phyloP scores from a whole-genome alignment of 192 early-diverging fungal genomes.

The Linnemannia exigua region DNA sequence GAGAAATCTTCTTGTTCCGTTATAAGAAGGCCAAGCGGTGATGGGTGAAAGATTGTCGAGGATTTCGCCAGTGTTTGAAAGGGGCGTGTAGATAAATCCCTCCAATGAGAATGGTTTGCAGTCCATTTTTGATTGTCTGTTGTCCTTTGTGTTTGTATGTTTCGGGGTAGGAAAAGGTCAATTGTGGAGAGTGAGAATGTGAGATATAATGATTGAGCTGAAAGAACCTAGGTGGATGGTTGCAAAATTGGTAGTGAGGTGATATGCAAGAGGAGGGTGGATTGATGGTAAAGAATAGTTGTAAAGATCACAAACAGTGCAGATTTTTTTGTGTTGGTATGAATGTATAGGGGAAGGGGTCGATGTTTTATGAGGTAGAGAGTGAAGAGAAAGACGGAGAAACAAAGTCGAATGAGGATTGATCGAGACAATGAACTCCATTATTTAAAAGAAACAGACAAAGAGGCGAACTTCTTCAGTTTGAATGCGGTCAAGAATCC shows the following conservation, averaged over 20 bases:
- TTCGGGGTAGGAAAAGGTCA: neutral
- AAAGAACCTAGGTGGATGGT: no score
- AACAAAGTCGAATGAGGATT: no score
- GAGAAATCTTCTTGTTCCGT: neutral
- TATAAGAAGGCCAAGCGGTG: constrained; percentile 25
- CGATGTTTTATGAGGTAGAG: no score
- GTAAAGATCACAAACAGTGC: neutral
- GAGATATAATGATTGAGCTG: neutral
- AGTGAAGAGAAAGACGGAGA: no score
- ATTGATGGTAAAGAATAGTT: neutral
- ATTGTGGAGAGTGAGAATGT: neutral
- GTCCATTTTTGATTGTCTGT: constrained; percentile 27
- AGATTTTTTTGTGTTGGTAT: neutral
- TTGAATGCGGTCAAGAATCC: no score
- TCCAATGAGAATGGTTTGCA: neutral
- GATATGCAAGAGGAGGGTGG: neutral
- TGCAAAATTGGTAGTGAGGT: no score
- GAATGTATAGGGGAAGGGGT: no score
- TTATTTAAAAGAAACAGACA: no score
- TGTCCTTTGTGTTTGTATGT: neutral
- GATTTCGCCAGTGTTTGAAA: neutral
- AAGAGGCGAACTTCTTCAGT: no score
- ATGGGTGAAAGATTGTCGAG: constrained; percentile 4
- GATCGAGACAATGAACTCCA: no score
- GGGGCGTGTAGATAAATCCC: constrained; percentile 23